A percentile compares a stretch with the other conserved stretches of the same genome.
Conservation (phyloP, 208 protist genomes). For the Endotrypanum monterogeii region DNA sequence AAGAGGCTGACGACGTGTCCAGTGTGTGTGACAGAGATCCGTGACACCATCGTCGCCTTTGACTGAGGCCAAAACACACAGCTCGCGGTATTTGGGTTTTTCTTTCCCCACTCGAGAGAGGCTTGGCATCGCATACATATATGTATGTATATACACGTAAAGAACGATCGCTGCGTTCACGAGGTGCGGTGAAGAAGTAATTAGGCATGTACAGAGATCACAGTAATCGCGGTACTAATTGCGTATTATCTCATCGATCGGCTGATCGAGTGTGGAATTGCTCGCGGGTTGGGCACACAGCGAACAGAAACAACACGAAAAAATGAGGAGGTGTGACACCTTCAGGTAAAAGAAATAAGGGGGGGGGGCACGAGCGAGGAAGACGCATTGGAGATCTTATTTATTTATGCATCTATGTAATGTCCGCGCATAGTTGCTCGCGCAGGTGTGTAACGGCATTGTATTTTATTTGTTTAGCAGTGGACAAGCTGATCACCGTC, state of each 20-base stretch:
- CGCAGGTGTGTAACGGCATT: background rate
- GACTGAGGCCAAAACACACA: conserved; percentile 17
- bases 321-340: too few species aligned
- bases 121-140: background rate
- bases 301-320: too few species aligned
- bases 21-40: conserved; percentile 67
- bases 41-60: conserved; percentile 31
- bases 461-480: background rate
- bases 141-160: too few species aligned
- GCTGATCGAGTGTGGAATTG: too few species aligned
- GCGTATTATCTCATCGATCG: too few species aligned
- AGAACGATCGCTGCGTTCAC: too few species aligned
- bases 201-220: too few species aligned
- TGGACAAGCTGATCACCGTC: background rate
- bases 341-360: background rate
- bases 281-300: too few species aligned
- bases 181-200: too few species aligned
- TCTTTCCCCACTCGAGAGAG: background rate
- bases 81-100: background rate
- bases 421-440: background rate
- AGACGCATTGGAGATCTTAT: background rate
- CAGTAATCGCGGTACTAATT: too few species aligned
- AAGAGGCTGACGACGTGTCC: conserved; percentile 64
- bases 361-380: background rate
- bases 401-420: background rate